Evolutionary conservation across 106 monocot genomes (phyloP), one percentile per base, ranked within the genome.

Genomic region (Chionographis japonica): DNA sequence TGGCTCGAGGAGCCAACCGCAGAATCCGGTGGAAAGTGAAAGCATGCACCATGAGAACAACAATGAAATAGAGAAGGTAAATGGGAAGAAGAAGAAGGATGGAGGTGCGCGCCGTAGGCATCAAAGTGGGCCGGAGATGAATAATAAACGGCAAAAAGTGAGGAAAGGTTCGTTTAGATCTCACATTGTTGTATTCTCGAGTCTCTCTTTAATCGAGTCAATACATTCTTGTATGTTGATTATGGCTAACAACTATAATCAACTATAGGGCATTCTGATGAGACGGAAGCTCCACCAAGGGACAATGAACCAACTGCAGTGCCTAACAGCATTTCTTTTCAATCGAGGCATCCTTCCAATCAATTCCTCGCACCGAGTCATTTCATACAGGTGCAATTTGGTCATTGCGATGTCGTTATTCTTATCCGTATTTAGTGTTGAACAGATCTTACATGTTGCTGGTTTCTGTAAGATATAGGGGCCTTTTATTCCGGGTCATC

Each of bases 61-160:
- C 56, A 77, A 64, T 82, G 77, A 70, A 69, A 40, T 37, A 19
- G 69, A 76, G 19, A 75, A 61, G 27, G 41, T 37, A 43, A 76
- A 42, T 64, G 78, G 81, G 60, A 88, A 75, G 63, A 81, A 74
- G 59, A 87, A 78, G 70, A 77, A 70, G 55, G 79, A 65, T 63
- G 68, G 60, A 66, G 56, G 52, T 49, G 60, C 35, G 55, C 70
- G 78, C 17, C 69, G 67, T 43, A 82, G 67, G 66, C 68, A 72
- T 61, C 84, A 76, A 59, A 72, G 20, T 74, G 82, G 52, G 42
- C 50, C 41, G 11, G 82, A 85, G 50, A 39, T 54, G 27, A 46
- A 5, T 38, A 80, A 70, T 60, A 85, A 85, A 72, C 71, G 79
- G 59, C 76, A 73, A 56, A 89, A 79, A 76, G 43, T 56, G 16